Base-by-base conservation (phyloP, 805 yeast genomes). In the Wickerhamiella hasegawae region DNA sequence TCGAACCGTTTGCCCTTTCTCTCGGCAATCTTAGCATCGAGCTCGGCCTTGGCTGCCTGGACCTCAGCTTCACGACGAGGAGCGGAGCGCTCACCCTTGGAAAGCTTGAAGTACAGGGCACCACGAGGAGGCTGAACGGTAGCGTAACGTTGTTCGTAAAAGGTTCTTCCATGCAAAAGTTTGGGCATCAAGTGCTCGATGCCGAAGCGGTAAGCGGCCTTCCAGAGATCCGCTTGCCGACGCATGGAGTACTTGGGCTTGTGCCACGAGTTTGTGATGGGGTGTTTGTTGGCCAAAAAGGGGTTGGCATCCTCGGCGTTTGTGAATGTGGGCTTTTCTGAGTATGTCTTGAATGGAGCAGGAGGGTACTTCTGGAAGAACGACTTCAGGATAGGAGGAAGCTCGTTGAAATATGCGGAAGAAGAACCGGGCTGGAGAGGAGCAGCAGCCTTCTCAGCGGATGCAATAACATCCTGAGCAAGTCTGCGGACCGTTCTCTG, bases 281-380 rank as follows among this genome's bases (percentile, higher is more conserved):
- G 83, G 54, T 84, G 84, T 49, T 69, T 77, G 55, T 82, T 84
- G 18, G 93, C 76, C 37, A 82, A 56, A 55, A 85, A 85, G 35
- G 96, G 96, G 57, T 85, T 85, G 46, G 84, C 79, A 40, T 71
- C 69, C 17, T 69, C 66, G 33, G 83, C 85, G 33, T 59, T 60
- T 17, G 80, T 73, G 20, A 70, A 59, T 2, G 80, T 69, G 34
- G 93, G 78, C 42, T 64, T 66, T 2, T 64, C 58, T 4, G 81
- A 63, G 54, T 83, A 85, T 45, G 66, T 53, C 15, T 68, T 67
- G 57, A 71, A 73, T n/a, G 84, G 87, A 17, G 76, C 60, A 6
- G 95, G 95, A 22, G 96, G 96, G 51, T 72, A 81, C 54, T 71
- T 76, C 33, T 71, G 64, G 60, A 85, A 84, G 57, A 84, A 85